Conservation (phyloP, 768 basidiomycete species). For the Gautieria morchelliformis region DNA sequence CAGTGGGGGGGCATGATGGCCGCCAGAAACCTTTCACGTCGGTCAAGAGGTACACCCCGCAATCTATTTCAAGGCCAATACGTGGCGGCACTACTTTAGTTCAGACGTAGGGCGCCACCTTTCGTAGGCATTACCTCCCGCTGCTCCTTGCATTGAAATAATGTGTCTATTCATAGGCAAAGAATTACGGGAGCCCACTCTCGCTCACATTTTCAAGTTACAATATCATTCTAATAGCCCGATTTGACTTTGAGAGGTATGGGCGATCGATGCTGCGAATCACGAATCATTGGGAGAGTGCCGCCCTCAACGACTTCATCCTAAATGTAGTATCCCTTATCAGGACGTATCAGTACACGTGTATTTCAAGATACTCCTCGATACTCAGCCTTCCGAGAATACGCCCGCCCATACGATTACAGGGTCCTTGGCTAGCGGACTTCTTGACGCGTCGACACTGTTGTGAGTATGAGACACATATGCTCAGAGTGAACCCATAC, state of each 20-base stretch:
- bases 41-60: slow-evolving; percentile 2
- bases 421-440: slow-evolving; percentile 21
- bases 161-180: slow-evolving; percentile 32
- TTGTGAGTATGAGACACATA: slow-evolving; percentile 19
- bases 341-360: not conserved
- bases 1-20: not conserved
- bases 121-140: not conserved
- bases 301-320: slow-evolving; percentile 1
- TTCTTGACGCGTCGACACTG: slow-evolving; percentile 23
- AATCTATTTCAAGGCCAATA: not conserved
- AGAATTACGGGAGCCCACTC: slow-evolving; percentile 44
- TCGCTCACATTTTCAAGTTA: slow-evolving; percentile 28
- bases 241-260: slow-evolving; percentile 31
- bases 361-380: not conserved
- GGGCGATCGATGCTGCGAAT: slow-evolving; percentile 20
- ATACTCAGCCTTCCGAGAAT: slow-evolving; percentile 27
- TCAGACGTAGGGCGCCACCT: slow-evolving; percentile 1
- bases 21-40: not conserved
- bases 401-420: slow-evolving; percentile 29
- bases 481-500: not conserved
- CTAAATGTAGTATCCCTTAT: not conserved
- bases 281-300: slow-evolving; percentile 8
- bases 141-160: not conserved
- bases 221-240: slow-evolving; percentile 10
- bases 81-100: not conserved